These are phyloP conservation scores for Brettanomyces bruxellensis DNA, from an alignment of 805 yeast species.

Conservation along the genomic window DNA sequence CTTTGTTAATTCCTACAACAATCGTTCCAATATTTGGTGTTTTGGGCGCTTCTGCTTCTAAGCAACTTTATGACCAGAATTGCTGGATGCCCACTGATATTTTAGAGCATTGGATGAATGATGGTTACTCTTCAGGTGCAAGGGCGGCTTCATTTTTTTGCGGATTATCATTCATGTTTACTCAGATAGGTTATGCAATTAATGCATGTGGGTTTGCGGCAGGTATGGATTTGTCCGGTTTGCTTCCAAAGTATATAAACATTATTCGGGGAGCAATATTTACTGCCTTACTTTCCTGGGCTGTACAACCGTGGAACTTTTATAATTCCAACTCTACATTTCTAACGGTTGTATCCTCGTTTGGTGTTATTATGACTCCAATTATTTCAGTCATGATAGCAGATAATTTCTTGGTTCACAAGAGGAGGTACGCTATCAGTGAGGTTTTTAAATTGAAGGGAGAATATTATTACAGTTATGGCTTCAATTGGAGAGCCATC, in stretches of 20 bases:
- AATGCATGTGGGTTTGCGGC: constrained; percentile 34
- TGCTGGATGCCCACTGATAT: constrained; percentile 40
- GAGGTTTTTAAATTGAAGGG: constrained; percentile 6
- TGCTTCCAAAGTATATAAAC: constrained; percentile 34
- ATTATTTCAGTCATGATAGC: constrained; percentile 27
- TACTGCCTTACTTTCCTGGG: constrained; percentile 26
- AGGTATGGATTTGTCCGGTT: constrained; percentile 44
- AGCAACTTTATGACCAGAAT: constrained; percentile 14
- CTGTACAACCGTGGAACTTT: constrained; percentile 33
- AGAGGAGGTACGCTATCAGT: constrained; percentile 26
- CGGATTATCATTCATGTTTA: constrained; percentile 27
- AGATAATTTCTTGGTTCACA: constrained; percentile 32
- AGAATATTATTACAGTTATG: constrained; percentile 33
- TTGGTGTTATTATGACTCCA: constrained; percentile 31
- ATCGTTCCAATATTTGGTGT: constrained; percentile 37
- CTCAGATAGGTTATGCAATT: constrained; percentile 31
- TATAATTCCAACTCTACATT: constrained; percentile 28
- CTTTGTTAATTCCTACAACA: constrained; percentile 20
- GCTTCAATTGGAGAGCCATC: constrained; percentile 69
- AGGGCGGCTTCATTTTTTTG: constrained; percentile 43
- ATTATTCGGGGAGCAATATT: constrained; percentile 38
- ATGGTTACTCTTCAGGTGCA: constrained; percentile 27
- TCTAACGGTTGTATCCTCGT: constrained; percentile 20
- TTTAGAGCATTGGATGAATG: constrained; percentile 30
- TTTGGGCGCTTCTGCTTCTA: constrained; percentile 33